Evolutionary conservation across 2,329 filamentous ascomycete genomes (phyloP), one percentile per base, ranked within the genome.

Genomic region (Phoma herbarum): DNA sequence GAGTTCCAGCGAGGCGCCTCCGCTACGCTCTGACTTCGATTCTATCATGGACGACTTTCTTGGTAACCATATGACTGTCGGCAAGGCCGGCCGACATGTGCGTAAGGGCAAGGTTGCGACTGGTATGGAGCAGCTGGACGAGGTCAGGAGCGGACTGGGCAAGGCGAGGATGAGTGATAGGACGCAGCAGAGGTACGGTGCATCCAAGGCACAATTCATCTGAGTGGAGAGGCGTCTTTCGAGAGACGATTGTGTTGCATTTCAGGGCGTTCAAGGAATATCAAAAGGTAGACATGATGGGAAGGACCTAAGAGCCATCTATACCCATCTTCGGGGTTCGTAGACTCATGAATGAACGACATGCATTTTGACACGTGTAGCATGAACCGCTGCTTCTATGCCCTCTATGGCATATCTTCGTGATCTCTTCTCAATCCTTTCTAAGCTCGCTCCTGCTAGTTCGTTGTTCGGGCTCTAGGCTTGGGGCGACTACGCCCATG

Each of bases 31-130:
- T 37, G 93, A 97, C 74, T 97, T 99, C 77, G 89, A 97, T 74
- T 86, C 83, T 61, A 92, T 98, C 74, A 88, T 99, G 83, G 94
- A 98, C 73, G 93, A 97, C 56, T 99, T 99, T 79, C 79, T 98
- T 25, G 90, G 88, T 9, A 88, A 83, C 31, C 90, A 91, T 73
- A 86, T 86, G 10, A 89, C 87, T 78, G 84, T 84, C 23, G 90
- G 90, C 2, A 93, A 92, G 80, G 16, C 57, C 2, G 57, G 57
- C 25, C 70, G 77, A 42, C 78, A 84, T 52, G 85, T 92, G 20
- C 94, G 93, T 80, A 92, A 93, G 79, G 89, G 89, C 18, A 91
- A 90, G 73, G 88, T 90, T 64, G 89, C 90, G 74, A 91, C 85
- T 59, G 95, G 95, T 0, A 83, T 97, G 64, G 88, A 91, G 77